Conservation (phyloP, 148 eudicot genomes). For the Camellia lanceoleosa region DNA sequence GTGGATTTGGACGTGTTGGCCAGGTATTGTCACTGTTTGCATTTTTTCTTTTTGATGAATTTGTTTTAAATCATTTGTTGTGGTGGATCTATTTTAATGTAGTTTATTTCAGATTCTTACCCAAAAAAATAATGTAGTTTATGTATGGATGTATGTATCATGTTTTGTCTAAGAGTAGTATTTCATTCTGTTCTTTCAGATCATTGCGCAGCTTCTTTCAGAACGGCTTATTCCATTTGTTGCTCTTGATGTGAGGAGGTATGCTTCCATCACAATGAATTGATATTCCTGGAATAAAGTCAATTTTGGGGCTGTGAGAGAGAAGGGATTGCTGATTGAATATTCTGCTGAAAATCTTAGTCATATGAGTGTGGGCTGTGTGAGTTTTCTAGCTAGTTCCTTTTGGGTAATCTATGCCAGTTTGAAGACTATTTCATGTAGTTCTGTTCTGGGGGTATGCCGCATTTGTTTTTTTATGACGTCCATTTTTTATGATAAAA, state of each 20-base stretch:
- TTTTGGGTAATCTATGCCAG: neutral
- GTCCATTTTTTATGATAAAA: neutral
- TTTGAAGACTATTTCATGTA: slow-evolving; percentile 2
- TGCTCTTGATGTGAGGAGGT: slow-evolving; percentile 99
- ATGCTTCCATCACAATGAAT: slow-evolving; percentile 10
- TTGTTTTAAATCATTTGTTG: neutral
- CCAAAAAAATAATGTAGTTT: neutral
- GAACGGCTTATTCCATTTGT: slow-evolving; percentile 98
- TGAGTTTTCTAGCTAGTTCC: neutral
- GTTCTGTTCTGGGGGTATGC: neutral
- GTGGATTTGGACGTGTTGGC: slow-evolving; percentile 99
- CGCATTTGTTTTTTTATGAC: neutral
- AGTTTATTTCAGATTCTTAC: neutral
- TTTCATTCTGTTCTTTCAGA: slow-evolving; percentile 46
- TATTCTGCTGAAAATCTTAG: neutral
- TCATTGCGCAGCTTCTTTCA: slow-evolving; percentile 97
- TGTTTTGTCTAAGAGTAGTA: neutral
- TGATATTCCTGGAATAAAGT: neutral
- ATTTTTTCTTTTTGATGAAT: neutral
- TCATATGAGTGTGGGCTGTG: neutral
- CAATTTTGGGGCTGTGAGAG: slow-evolving; percentile 4
- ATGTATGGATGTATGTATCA: neutral
- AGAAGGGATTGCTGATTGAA: neutral
- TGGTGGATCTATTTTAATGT: neutral
- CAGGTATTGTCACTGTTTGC: slow-evolving; percentile 50